Evolutionary conservation across 345 rosid species (phyloP), one percentile per base, ranked within the genome.

Genomic region (Eucalyptus polyanthemos): DNA sequence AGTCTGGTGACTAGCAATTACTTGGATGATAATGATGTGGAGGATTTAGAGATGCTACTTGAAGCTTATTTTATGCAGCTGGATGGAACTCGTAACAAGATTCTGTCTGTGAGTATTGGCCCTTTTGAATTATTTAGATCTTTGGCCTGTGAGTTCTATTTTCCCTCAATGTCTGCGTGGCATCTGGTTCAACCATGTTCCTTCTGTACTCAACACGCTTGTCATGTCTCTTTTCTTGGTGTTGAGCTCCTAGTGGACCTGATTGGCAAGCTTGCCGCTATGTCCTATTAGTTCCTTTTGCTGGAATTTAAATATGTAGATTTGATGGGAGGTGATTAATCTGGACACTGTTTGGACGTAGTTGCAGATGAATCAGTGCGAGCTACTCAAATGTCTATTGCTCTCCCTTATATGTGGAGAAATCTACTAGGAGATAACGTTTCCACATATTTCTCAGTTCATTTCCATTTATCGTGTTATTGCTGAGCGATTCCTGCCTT

Each of bases 61-160:
- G 99, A 97, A 91, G 98, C 99, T 67, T 97, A 97, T 91, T 97
- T 97, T 89, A 95, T 96, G 98, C 99, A 97, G 93, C 94, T 96
- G 72, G 99, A 96, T 88, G 99, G 99, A 90, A 97, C 96, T 88
- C 94, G 97, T 45, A 97, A 96, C 95, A 97, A 95, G 92, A 97
- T 97, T 88, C 94, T 97, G 86, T 96, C 99, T 67, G 98, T 95
- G 91, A 94, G 97, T 93, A 44, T 72, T 90, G 86, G 83, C 45
- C 37, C 47, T 31, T 34, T 53, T 9, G 7, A 86, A 86, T 29
- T 86, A 19, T 56, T 34, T 60, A 42, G 47, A 76, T 54, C 19
- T 87, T 56, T 50, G 15, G 40, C 60, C 42, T 53, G 88, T 51
- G 69, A 87, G 88, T 87, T 50, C 47, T 76, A 76, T 76, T 76